Evolutionary conservation across 306 rosid genomes (phyloP), one percentile per base, ranked within the genome.

Genomic region (Calophaca sinica): DNA sequence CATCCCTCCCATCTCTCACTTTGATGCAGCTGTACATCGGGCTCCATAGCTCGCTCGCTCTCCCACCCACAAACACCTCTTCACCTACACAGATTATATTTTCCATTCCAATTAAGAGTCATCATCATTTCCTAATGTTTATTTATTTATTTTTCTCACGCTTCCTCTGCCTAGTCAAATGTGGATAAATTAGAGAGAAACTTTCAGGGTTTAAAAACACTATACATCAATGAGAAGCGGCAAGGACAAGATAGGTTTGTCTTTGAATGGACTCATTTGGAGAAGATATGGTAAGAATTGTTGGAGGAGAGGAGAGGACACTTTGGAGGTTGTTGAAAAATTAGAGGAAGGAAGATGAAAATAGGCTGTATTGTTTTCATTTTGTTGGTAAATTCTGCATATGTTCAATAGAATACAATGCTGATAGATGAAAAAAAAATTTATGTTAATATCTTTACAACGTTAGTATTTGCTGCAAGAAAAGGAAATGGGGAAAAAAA

Each of bases 151-250:
- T 62, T 62, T 62, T 15, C 50, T 14, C 69, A 39, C 39, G 51
- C 32, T 62, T 62, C 69, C 69, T 62, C 50, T 39, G 31, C 42
- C 69, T 41, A 62, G n/a, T 39, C 14, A 15, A 32, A 39, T 11
- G 36, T 48, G 53, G 53, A 5, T 48, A 48, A 48, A n/a, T 14
- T 26, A n/a, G n/a, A n/a, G n/a, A n/a, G n/a, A n/a, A n/a, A n/a
- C n/a, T n/a, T n/a, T n/a, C n/a, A n/a, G n/a, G n/a, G n/a, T n/a
- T 41, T 41, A 7, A 41, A 41, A 57, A 55, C 62, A 28, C 62
- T 26, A 60, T 2, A 58, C 2, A 58, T 39, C 50, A 14, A 44
- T 6, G 14, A 39, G 51, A 15, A 39, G 51, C 29, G 28, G 51
- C 35, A 63, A 42, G 15, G 35, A 15, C 3, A 4, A 63, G 51